Base-by-base conservation (phyloP, 805 yeast genomes). In the Pichia kluyveri region DNA sequence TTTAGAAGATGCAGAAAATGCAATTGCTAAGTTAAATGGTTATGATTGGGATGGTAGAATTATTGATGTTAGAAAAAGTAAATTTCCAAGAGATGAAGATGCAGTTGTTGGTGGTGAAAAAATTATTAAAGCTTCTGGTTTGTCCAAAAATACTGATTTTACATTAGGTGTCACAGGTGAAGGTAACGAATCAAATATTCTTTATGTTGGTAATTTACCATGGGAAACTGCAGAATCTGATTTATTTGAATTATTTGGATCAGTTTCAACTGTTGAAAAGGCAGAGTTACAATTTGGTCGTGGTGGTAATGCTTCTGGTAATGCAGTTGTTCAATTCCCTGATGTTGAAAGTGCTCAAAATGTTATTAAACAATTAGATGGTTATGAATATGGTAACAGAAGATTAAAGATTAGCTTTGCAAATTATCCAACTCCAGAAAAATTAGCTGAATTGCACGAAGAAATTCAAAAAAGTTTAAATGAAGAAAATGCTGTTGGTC, bases 211-310 rank as follows among this genome's bases (percentile, higher is more conserved):
- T 41, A 91, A 91, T 69, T 71, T 91, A 60, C 98, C 98, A 31
- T 87, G 79, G 73, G 83, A 89, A 45, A 90, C 97, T n/a, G 79
- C 88, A 32, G 81, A 82, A 55, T 81, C 83, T 49, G 97, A 91
- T 66, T 74, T 91, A 54, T 78, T 72, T 54, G 96, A 90, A 55
- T 73, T 91, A 50, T 90, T 90, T 62, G 91, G 83, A 62, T 83
- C 91, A 37, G 78, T 89, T 47, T 96, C 96, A 23, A 69, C 76
- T 43, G 87, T 91, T 17, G 70, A 66, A 39, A 75, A 74, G 40
- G 96, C 96, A 19, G 95, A 87, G 63, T 72, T 91, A 51, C 86
- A 81, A 62, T 76, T 65, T 57, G 75, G 75, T 54, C 61, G 71
- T 5, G 66, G 68, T 37, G 91, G 91, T 38, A 75, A 81, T 59